Conservation (phyloP, 495 filamentous ascomycete species). For the Neurospora tetraspora region DNA sequence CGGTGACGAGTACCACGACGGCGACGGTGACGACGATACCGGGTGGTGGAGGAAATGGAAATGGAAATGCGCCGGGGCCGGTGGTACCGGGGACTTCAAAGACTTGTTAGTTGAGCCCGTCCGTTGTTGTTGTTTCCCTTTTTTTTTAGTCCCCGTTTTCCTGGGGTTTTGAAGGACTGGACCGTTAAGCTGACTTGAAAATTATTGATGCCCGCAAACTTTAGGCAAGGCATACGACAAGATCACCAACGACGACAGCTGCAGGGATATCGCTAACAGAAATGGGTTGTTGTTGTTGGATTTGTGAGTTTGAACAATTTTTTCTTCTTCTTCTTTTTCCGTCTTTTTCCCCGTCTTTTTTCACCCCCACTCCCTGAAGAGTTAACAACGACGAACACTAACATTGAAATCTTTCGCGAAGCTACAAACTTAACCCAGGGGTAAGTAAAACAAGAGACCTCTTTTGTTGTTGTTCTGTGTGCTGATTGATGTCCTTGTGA, state of each 20-base stretch:
- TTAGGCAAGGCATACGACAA: conserved; percentile 8
- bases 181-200: too few relatives aligned
- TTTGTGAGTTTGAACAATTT: conserved; percentile 7
- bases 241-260: conserved; percentile 3
- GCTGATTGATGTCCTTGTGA: neutral
- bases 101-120: conserved; percentile 11
- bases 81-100: conserved; percentile 12
- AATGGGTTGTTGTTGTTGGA: conserved; percentile 7
- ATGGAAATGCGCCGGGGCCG: conserved; percentile 1
- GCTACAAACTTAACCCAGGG: conserved; percentile 18
- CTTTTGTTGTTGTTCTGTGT: too few relatives aligned
- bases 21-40: too few relatives aligned
- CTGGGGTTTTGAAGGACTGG: too few relatives aligned
- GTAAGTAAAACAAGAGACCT: conserved; percentile 6
- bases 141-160: neutral
- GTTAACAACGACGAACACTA: neutral
- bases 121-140: too few relatives aligned
- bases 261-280: conserved; percentile 7
- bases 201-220: too few relatives aligned
- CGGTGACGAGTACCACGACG: too few relatives aligned
- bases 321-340: neutral
- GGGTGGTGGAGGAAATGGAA: neutral
- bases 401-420: neutral
- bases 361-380: neutral
- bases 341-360: neutral